Evolutionary conservation across 495 filamentous ascomycete genomes (phyloP), one percentile per base, ranked within the genome.

Genomic region (Podospora comata): DNA sequence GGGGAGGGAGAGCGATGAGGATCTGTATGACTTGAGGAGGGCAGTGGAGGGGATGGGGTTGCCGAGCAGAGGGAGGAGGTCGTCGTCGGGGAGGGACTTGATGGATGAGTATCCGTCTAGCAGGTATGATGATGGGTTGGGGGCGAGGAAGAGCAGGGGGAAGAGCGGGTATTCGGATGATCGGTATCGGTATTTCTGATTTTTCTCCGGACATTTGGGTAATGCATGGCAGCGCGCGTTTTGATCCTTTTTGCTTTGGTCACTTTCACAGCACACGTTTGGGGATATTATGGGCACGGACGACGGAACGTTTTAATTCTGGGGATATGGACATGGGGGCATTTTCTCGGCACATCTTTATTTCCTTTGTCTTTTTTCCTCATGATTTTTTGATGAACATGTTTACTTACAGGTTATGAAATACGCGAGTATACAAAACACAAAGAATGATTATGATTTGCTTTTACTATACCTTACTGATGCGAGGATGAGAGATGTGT

Each of bases 31-130:
- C 54, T 60, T 78, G 60, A 54, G 72, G 57, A 39, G 71, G n/a
- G 70, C 75, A 3, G 70, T 77, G 1, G 71, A 76, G 67, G 55
- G 67, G 13, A 69, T 79, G 70, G 75, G 69, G 18, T 27, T 74
- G 9, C 68, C 68, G 1, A 18, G 9, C 30, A 19, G 61, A 28
- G 60, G 60, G 23, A 39, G 61, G 16, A 30, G 69, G 3, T 56
- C 61, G 11, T 30, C 48, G 5, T 68, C 57, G 15, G 19, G 26
- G 28, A 44, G 39, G 53, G 26, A 62, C 32, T 27, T 23, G 9
- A 44, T 39, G 61, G 61, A 34, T 19, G 68, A 30, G 18, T 53
- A 39, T 67, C 30, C 20, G 3, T 27, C 27, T 16, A 32, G 5
- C 5, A 5, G 30, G 16, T 19, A 32, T n/a, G 16, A 62, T 30